These are phyloP conservation scores for Tylopilus subfusipes DNA, from an alignment of 768 basidiomycete genomes.

Conservation along the genomic window DNA sequence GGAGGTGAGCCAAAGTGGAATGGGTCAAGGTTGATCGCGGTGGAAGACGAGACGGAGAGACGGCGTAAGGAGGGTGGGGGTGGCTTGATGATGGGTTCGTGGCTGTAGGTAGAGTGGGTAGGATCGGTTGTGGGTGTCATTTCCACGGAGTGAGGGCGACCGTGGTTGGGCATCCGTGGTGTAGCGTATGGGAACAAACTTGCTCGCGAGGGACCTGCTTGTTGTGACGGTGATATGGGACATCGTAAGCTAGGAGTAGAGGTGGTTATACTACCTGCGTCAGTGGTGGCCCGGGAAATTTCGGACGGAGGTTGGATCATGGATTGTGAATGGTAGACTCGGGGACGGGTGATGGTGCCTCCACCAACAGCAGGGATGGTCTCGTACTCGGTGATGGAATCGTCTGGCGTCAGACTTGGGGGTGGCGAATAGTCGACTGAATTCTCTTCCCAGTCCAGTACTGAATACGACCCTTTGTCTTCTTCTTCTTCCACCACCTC, in stretches of 20 bases:
- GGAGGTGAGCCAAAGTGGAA: constrained; percentile 37
- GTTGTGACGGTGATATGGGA: constrained; percentile 6
- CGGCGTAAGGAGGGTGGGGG: constrained; percentile 26
- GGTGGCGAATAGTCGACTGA: constrained; percentile 45
- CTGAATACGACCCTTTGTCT: constrained; percentile 48
- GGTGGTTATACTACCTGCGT: constrained; percentile 56
- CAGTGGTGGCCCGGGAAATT: constrained; percentile 10
- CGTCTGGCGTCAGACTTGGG: constrained; percentile 41
- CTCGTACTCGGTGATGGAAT: constrained; percentile 66
- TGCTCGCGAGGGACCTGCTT: constrained; percentile 31
- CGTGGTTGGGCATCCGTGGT: constrained; percentile 34
- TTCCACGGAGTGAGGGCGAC: constrained; percentile 40
- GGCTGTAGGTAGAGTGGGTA: constrained; percentile 14
- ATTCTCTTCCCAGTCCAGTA: constrained; percentile 68
- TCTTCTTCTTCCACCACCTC: constrained; percentile 32
- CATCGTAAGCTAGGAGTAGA: constrained; percentile 1
- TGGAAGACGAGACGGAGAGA: constrained; percentile 33
- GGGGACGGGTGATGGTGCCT: constrained; percentile 79
- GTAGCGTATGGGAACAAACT: constrained; percentile 6
- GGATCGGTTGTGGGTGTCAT: constrained; percentile 43
- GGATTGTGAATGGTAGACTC: constrained; percentile 83
- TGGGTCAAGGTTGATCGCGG: constrained; percentile 23
- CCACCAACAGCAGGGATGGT: constrained; percentile 91
- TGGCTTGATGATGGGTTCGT: constrained; percentile 19
- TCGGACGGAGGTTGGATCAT: constrained; percentile 51